A percentile compares a stretch with the other conserved stretches of the same genome.
phyloP scores from a whole-genome alignment of 108 stramenopile genomes.

The Chaetoceros muelleri region DNA sequence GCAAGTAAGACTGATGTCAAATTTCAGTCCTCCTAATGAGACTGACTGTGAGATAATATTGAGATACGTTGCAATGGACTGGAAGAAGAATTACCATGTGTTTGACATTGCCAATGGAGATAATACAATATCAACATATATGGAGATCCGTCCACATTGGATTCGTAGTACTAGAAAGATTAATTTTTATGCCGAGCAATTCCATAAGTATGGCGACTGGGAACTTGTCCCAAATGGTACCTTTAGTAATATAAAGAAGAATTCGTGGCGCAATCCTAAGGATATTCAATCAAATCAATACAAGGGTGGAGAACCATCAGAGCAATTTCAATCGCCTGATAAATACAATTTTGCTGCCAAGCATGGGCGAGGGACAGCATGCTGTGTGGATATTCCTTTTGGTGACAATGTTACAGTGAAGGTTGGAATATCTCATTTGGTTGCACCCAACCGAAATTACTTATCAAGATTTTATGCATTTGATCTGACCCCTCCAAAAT shows the following conservation, averaged over 20 bases:
- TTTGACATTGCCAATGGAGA: neutral
- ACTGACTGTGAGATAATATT: neutral
- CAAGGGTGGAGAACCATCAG: neutral
- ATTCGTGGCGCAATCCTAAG: neutral
- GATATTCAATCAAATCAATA: neutral
- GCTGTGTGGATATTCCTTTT: conserved; percentile 2
- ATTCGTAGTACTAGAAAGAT: neutral
- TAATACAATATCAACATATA: neutral
- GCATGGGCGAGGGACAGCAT: conserved; percentile 9
- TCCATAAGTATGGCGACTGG: neutral
- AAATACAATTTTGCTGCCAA: neutral
- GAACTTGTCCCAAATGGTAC: neutral
- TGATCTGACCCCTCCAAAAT: conserved; percentile 1
- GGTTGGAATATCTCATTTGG: conserved; percentile 4
- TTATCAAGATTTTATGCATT: conserved; percentile 5
- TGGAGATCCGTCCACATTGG: neutral
- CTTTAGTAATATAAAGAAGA: neutral
- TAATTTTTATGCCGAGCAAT: neutral
- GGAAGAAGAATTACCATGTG: neutral
- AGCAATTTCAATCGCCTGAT: neutral
- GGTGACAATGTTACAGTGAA: neutral
- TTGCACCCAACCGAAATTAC: neutral
- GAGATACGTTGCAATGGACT: neutral
- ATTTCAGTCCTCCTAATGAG: neutral
- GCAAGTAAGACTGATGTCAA: neutral